A percentile compares a stretch with the other conserved stretches of the same genome.
Conservation (phyloP, 306 rosid genomes). For the Biancaea sappan region DNA sequence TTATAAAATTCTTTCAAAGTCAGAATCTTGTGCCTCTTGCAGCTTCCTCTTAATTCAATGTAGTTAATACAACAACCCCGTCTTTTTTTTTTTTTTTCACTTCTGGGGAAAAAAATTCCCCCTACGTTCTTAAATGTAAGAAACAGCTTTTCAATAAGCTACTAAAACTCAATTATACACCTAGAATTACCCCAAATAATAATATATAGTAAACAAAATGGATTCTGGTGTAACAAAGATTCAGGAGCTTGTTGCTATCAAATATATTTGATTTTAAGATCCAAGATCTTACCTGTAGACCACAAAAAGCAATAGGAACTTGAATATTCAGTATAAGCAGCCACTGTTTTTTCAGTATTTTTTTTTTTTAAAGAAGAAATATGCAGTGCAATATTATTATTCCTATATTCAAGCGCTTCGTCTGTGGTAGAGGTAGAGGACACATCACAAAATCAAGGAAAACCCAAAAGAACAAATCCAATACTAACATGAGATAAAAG, state of each 20-base stretch:
- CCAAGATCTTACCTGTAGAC: slow-evolving; percentile 30
- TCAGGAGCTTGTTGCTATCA: not conserved
- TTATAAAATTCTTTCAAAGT: not conserved
- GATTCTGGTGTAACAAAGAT: not conserved
- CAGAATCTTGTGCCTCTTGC: slow-evolving; percentile 11
- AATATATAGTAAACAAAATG: not conserved
- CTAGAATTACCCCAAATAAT: not conserved
- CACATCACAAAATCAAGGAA: slow-evolving; percentile 19
- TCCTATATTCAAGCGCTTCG: slow-evolving; percentile 1
- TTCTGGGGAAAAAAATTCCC: not conserved
- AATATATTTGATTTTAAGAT: slow-evolving; percentile 19
- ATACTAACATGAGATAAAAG: slow-evolving; percentile 4
- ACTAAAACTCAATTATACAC: slow-evolving; percentile 6
- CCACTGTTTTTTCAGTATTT: slow-evolving; percentile 9
- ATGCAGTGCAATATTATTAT: not conserved
- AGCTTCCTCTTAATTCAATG: not conserved
- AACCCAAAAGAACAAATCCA: slow-evolving; percentile 18
- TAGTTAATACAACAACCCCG: not conserved
- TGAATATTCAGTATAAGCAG: slow-evolving; percentile 15
- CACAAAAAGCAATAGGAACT: slow-evolving; percentile 15
- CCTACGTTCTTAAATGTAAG: not conserved
- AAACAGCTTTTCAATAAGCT: slow-evolving; percentile 5
- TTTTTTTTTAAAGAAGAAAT: not conserved
- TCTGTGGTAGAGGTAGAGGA: slow-evolving; percentile 11
- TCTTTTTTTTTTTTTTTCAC: not conserved